Conservation (phyloP, 2,329 filamentous ascomycete species). For the Cordyceps sp. region DNA sequence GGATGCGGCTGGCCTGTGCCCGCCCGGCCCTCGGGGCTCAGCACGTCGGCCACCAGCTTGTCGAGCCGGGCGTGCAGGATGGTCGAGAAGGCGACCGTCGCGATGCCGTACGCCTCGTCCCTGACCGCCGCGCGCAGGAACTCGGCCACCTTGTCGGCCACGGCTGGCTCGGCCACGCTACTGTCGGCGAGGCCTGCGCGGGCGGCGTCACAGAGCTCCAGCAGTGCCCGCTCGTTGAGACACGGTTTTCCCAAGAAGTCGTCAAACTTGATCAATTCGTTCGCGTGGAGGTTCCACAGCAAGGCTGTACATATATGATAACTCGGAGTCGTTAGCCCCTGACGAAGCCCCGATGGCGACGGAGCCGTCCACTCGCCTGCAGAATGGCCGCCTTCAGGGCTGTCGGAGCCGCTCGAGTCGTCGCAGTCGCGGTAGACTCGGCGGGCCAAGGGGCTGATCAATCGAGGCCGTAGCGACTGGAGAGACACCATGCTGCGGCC, state of each 20-base stretch:
- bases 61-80: slow-evolving; percentile 23
- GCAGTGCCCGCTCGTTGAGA: slow-evolving; percentile 7
- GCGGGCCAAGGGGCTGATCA: no score
- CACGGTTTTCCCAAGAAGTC: slow-evolving; percentile 1
- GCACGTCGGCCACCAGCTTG: slow-evolving; percentile 26
- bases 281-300: not conserved
- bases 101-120: slow-evolving; percentile 18
- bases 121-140: slow-evolving; percentile 21
- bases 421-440: no score
- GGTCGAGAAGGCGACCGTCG: slow-evolving; percentile 19
- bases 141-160: slow-evolving; percentile 17
- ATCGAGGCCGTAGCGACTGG: no score
- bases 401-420: no score
- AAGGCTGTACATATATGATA: not conserved
- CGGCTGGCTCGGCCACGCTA: slow-evolving; percentile 12
- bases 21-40: slow-evolving; percentile 13
- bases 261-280: slow-evolving; percentile 4
- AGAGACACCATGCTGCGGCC: no score
- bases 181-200: slow-evolving; percentile 17
- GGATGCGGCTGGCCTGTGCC: slow-evolving; percentile 12
- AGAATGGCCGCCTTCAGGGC: no score
- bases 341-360: not conserved
- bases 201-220: slow-evolving; percentile 25
- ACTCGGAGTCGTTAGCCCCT: not conserved
- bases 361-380: not conserved